A percentile compares a stretch with the other conserved stretches of the same genome.
Evolutionary conservation across 225 moss, liverwort and hornwort species (phyloP).

Genomic region (Physcomitrium patens): DNA sequence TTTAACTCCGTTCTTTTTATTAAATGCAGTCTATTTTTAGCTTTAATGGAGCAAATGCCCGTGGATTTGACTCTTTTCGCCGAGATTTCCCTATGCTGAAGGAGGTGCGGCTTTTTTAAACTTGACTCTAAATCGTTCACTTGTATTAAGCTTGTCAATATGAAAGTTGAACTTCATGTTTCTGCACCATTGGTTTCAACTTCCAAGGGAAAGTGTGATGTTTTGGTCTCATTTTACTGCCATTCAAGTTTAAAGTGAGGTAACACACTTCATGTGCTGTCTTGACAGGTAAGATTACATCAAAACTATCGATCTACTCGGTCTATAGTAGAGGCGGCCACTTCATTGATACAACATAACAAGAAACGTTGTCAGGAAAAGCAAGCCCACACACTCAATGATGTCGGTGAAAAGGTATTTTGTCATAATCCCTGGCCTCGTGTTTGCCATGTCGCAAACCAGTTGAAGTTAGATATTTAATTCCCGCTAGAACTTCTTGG

Average conservation of each 20-base stretch:
- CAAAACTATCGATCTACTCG: conserved; percentile 95
- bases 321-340: conserved; percentile 91
- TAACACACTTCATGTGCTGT: conserved; percentile 16
- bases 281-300: conserved; percentile 78
- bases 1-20: conserved; percentile 15
- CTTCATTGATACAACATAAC: conserved; percentile 80
- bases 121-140: background rate
- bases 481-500: background rate
- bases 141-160: conserved; percentile 7
- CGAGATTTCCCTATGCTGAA: conserved; percentile 74
- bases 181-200: conserved; percentile 7
- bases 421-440: background rate
- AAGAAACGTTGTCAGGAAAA: conserved; percentile 71
- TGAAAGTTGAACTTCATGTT: conserved; percentile 11
- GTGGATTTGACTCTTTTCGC: conserved; percentile 87
- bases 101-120: conserved; percentile 57
- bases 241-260: background rate
- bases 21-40: conserved; percentile 89
- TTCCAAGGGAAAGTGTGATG: conserved; percentile 14
- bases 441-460: conserved; percentile 8
- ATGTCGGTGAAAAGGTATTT: conserved; percentile 80
- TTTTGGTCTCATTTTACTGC: background rate
- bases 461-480: background rate
- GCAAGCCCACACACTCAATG: conserved; percentile 74
- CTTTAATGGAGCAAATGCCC: conserved; percentile 91